These are phyloP conservation scores for Colletotrichum camelliae DNA, from an alignment of 2,329 filamentous ascomycete species.

Conservation along the genomic window DNA sequence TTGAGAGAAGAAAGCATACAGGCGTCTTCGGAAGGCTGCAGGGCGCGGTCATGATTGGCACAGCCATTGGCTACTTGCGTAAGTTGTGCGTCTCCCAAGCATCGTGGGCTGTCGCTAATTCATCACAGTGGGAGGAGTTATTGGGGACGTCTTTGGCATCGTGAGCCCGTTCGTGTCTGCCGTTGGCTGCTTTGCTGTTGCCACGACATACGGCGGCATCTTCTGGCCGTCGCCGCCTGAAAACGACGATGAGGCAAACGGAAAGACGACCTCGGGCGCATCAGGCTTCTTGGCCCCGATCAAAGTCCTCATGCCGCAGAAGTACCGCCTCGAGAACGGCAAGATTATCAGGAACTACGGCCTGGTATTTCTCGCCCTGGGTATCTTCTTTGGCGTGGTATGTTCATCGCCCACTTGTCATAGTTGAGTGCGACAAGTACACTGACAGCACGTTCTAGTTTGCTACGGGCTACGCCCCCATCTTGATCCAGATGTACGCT, in stretches of 20 bases:
- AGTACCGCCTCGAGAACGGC: slow-evolving; percentile 56
- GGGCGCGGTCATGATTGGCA: slow-evolving; percentile 71
- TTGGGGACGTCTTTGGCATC: slow-evolving; percentile 69
- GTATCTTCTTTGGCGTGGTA: slow-evolving; percentile 71
- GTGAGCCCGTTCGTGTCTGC: slow-evolving; percentile 69
- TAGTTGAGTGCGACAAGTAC: background rate
- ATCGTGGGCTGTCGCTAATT: background rate
- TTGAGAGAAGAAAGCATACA: slow-evolving; percentile 64
- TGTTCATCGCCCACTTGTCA: background rate
- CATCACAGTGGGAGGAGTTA: slow-evolving; percentile 60
- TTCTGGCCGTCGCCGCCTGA: slow-evolving; percentile 32
- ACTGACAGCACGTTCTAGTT: background rate
- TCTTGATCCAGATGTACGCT: slow-evolving; percentile 65
- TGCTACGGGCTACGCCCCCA: slow-evolving; percentile 71
- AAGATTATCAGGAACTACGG: slow-evolving; percentile 61
- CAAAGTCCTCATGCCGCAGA: slow-evolving; percentile 64
- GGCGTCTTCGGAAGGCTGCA: slow-evolving; percentile 70
- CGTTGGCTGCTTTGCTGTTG: slow-evolving; percentile 26
- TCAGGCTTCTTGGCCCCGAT: slow-evolving; percentile 68
- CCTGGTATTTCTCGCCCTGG: slow-evolving; percentile 66
- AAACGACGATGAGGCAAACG: slow-evolving; percentile 26
- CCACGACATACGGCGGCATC: slow-evolving; percentile 35
- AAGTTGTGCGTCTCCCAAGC: slow-evolving; percentile 23
- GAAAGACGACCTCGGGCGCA: slow-evolving; percentile 33
- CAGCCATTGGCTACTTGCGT: slow-evolving; percentile 67